A percentile compares a stretch with the other conserved stretches of the same genome.
phyloP scores from a whole-genome alignment of 805 yeast genomes.

The Saccharomycopsis babjevae region DNA sequence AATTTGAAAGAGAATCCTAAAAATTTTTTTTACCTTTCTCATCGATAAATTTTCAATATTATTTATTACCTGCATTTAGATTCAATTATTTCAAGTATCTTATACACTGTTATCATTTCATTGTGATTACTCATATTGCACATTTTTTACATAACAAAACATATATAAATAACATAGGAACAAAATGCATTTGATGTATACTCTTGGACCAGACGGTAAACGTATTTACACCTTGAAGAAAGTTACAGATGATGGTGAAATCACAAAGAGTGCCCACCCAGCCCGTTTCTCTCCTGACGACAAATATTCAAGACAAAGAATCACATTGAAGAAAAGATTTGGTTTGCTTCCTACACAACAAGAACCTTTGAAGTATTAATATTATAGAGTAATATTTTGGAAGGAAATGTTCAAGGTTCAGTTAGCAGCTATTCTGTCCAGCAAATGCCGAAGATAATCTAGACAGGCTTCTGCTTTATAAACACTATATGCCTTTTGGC shows the following conservation, averaged over 20 bases:
- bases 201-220: constrained; percentile 88
- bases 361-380: constrained; percentile 18
- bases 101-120: too few species aligned
- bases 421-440: too few species aligned
- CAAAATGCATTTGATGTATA: constrained; percentile 97
- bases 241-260: constrained; percentile 73
- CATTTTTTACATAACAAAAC: not conserved
- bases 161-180: not conserved
- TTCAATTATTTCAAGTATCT: too few species aligned
- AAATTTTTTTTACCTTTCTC: not conserved
- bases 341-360: constrained; percentile 80
- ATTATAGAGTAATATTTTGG: too few species aligned
- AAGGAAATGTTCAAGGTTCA: too few species aligned
- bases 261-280: constrained; percentile 98
- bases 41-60: not conserved
- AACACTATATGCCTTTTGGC: too few species aligned
- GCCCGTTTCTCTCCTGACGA: constrained; percentile 99
- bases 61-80: too few species aligned
- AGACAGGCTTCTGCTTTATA: too few species aligned
- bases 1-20: not conserved
- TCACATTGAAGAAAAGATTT: constrained; percentile 91
- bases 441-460: too few species aligned
- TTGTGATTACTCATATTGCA: not conserved
- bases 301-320: constrained; percentile 98
- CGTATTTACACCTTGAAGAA: constrained; percentile 89